Evolutionary conservation across 2,329 filamentous ascomycete genomes (phyloP).

Genomic region (Calycina herbarum): DNA sequence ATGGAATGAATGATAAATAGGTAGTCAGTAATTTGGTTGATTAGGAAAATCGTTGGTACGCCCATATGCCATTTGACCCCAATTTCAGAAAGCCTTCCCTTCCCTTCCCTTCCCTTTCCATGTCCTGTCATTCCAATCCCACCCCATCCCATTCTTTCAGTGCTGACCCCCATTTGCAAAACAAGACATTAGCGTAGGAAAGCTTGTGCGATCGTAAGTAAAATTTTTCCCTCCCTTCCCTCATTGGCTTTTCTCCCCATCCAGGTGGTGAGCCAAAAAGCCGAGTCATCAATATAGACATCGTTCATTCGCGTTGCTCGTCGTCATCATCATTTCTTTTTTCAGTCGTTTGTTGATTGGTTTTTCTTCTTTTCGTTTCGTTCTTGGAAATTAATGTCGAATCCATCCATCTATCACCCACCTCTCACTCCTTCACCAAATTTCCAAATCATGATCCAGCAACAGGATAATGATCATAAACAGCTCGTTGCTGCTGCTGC

Average conservation of each 20-base stretch:
- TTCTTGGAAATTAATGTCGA: not conserved
- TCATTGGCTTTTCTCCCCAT: not conserved
- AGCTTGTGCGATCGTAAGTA: not conserved
- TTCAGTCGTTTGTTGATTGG: not conserved
- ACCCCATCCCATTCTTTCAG: not conserved
- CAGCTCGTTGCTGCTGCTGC: constrained; percentile 4
- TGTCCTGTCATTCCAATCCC: too few species aligned
- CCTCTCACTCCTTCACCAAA: not conserved
- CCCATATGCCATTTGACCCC: not conserved
- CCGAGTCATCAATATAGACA: not conserved
- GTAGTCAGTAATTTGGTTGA: not conserved
- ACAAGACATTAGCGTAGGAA: not conserved
- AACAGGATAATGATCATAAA: constrained; percentile 5
- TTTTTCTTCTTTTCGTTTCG: not conserved
- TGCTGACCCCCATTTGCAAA: not conserved
- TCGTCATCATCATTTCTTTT: not conserved
- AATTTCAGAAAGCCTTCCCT: not conserved
- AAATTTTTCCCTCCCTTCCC: not conserved
- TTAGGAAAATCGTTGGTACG: constrained; percentile 5
- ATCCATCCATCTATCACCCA: not conserved
- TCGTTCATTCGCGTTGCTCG: too few species aligned
- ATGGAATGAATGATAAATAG: too few species aligned
- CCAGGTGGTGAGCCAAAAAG: not conserved
- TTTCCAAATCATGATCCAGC: not conserved
- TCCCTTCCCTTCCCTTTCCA: not conserved